phyloP scores from a whole-genome alignment of 805 yeast genomes.

The Saturnispora ahearnii region DNA sequence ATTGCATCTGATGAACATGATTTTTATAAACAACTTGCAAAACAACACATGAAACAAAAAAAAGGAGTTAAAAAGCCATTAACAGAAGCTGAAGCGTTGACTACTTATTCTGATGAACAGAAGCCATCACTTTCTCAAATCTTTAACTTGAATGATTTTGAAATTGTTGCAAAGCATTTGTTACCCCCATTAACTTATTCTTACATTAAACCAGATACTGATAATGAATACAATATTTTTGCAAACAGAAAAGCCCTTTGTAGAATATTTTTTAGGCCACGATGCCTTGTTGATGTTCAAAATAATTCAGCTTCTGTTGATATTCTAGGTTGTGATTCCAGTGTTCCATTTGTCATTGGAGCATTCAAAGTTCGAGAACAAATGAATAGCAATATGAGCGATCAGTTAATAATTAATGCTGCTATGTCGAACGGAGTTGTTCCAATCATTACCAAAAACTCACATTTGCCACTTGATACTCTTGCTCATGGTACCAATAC shows the following conservation, averaged over 20 bases:
- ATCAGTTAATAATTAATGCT: constrained; percentile 56
- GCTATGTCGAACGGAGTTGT: constrained; percentile 54
- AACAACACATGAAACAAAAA: constrained; percentile 6
- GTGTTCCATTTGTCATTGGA: constrained; percentile 76
- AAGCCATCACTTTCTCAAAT: constrained; percentile 64
- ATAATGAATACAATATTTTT: constrained; percentile 52
- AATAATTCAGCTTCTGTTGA: constrained; percentile 50
- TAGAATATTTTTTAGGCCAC: constrained; percentile 78
- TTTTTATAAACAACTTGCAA: constrained; percentile 15
- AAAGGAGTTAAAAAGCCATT: constrained; percentile 19
- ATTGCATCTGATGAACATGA: not conserved
- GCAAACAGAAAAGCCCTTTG: constrained; percentile 77
- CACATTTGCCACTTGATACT: constrained; percentile 74
- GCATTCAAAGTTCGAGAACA: constrained; percentile 86
- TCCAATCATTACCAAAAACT: constrained; percentile 83
- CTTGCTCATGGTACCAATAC: constrained; percentile 52
- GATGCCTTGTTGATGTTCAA: constrained; percentile 65
- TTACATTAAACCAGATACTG: constrained; percentile 79
- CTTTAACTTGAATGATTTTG: constrained; percentile 75
- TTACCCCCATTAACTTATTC: constrained; percentile 76
- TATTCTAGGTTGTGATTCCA: constrained; percentile 56
- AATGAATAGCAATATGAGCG: constrained; percentile 84
- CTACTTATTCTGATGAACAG: constrained; percentile 23
- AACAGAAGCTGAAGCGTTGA: constrained; percentile 17
- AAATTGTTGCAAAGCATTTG: constrained; percentile 68